These are phyloP conservation scores for Agaricus subrufescens DNA, from an alignment of 768 basidiomycete genomes.

Conservation along the genomic window DNA sequence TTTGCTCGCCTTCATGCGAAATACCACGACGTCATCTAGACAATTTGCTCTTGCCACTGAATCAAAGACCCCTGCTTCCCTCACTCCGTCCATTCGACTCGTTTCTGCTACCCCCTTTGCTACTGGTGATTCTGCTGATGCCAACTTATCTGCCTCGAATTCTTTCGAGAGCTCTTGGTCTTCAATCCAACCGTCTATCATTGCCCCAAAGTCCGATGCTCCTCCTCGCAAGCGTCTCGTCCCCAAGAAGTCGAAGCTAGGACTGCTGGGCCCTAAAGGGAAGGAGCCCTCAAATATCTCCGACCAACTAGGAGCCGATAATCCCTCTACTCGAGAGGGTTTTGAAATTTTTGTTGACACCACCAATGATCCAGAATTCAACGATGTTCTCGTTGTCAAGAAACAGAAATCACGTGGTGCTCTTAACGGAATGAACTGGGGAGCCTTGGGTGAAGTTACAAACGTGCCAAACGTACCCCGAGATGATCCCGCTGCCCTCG, in stretches of 20 bases:
- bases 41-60: neutral
- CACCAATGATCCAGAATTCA: slow-evolving; percentile 56
- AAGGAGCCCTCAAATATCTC: slow-evolving; percentile 60
- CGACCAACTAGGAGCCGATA: slow-evolving; percentile 39
- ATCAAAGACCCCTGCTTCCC: slow-evolving; percentile 19
- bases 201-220: slow-evolving; percentile 25
- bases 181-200: slow-evolving; percentile 25
- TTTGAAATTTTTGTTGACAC: slow-evolving; percentile 76
- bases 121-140: slow-evolving; percentile 33
- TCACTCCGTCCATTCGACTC: slow-evolving; percentile 59
- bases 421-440: slow-evolving; percentile 58
- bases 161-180: slow-evolving; percentile 35
- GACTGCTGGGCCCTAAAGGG: slow-evolving; percentile 28
- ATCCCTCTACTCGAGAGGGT: slow-evolving; percentile 34
- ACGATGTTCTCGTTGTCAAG: slow-evolving; percentile 69
- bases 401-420: slow-evolving; percentile 67
- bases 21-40: neutral
- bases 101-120: slow-evolving; percentile 64
- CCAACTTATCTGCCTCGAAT: slow-evolving; percentile 25
- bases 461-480: slow-evolving; percentile 36
- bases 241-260: slow-evolving; percentile 69
- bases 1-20: neutral
- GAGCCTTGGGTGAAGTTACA: slow-evolving; percentile 51
- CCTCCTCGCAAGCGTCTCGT: slow-evolving; percentile 45
- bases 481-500: neutral